A percentile compares a stretch with the other conserved stretches of the same genome.
Conservation (phyloP, 495 filamentous ascomycete species). For the Trichocladium antarcticum region DNA sequence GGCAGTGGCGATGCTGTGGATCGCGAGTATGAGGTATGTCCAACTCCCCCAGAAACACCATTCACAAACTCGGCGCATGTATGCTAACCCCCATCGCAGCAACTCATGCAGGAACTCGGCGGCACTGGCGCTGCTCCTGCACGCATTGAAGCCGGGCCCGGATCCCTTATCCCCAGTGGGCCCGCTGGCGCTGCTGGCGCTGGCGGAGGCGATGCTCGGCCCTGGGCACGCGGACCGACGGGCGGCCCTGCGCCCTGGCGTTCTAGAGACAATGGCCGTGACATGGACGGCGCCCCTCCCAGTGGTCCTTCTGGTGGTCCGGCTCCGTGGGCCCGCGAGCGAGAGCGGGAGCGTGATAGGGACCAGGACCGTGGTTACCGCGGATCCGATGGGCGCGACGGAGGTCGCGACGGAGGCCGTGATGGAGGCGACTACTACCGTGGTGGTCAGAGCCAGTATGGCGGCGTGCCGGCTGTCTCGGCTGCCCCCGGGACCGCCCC, state of each 20-base stretch:
- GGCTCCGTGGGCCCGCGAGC: slow-evolving; percentile 50
- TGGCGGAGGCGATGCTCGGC: slow-evolving; percentile 48
- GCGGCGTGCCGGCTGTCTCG: slow-evolving; percentile 14
- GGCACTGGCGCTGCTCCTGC: slow-evolving; percentile 55
- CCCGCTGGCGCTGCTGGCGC: slow-evolving; percentile 20
- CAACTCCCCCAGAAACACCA: background rate
- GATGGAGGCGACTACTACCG: slow-evolving; percentile 35
- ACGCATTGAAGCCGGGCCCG: slow-evolving; percentile 79
- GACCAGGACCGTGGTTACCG: slow-evolving; percentile 19
- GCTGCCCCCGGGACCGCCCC: slow-evolving; percentile 49
- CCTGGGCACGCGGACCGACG: slow-evolving; percentile 85
- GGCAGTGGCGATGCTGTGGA: slow-evolving; percentile 80
- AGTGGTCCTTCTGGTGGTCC: slow-evolving; percentile 29
- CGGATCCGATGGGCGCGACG: slow-evolving; percentile 15
- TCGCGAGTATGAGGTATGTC: slow-evolving; percentile 77
- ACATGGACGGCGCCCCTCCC: slow-evolving; percentile 28
- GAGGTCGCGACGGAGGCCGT: background rate
- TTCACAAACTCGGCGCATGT: background rate
- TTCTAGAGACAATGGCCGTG: slow-evolving; percentile 34
- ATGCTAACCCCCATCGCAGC: slow-evolving; percentile 43
- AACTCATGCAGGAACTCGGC: slow-evolving; percentile 95
- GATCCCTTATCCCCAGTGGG: slow-evolving; percentile 36
- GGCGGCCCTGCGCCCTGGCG: slow-evolving; percentile 79
- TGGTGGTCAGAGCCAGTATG: slow-evolving; percentile 32
- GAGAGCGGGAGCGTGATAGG: slow-evolving; percentile 26